Evolutionary conservation across 2,329 filamentous ascomycete genomes (phyloP), one percentile per base, ranked within the genome.

Genomic region (Penicillium sp.): DNA sequence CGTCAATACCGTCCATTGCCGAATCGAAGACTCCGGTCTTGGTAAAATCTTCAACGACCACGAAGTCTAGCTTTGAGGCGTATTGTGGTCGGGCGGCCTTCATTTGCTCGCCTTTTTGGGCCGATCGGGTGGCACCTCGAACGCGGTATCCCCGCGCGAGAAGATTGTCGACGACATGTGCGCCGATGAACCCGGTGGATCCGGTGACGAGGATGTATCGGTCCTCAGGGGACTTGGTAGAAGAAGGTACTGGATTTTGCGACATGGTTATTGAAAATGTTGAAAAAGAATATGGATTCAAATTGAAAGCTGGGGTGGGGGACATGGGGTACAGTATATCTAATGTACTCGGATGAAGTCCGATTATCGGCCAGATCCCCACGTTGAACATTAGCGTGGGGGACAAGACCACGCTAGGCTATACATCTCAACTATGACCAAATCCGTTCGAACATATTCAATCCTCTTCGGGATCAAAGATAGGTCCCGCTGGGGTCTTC

Each of bases 1-100:
- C 76, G 19, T 80, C 76, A 2, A 81, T 70, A 1, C 69, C 78
- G 13, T 78, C 66, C 29, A 79, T 71, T 0, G 72, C 74, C 2
- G 76, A 69, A 4, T 66, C 61, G 5, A 81, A 72, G 1, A 73
- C 74, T 0, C 72, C 72, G 0, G 68, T 65, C 0, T 72, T 69
- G 11, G 75, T 68, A 51, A 82, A 79, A 52, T 81, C 79, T 4
- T 70, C 58, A 0, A 81, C 72, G 24, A 74, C 65, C 2, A 80
- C 72, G 45, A 80, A 79, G 33, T 79, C 75, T 13, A 81, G 69
- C 19, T 67, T 68, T 1, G 58, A 66, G 4, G 64, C 60, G 49
- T 75, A 70, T 49, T 78, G 69, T 0, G 70, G 71, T 1, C 77
- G 69, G 2, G 73, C 70, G n/a, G 69, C 65, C 35, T 73, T 71